Conservation (phyloP, 257 asterid genomes). For the Asclepias syriaca region DNA sequence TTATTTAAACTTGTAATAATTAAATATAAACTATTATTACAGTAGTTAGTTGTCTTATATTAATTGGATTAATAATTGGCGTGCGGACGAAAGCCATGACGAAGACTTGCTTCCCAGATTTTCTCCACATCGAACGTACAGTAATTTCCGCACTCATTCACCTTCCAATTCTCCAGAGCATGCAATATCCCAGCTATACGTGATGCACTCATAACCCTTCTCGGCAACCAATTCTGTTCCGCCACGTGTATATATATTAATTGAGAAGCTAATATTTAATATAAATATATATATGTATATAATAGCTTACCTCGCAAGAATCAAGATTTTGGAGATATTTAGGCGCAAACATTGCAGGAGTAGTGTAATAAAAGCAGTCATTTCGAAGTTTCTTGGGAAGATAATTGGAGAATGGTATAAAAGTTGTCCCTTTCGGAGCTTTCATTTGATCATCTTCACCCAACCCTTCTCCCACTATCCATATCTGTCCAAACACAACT, state of each 20-base stretch:
- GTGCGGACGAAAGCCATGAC: slow-evolving; percentile 31
- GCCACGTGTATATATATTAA: no score
- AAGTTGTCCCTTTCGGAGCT: slow-evolving; percentile 39
- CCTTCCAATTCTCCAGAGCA: slow-evolving; percentile 28
- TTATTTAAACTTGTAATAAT: no score
- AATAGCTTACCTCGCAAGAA: slow-evolving; percentile 43
- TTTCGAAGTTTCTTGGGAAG: slow-evolving; percentile 40
- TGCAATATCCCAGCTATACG: slow-evolving; percentile 36
- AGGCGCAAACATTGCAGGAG: slow-evolving; percentile 48
- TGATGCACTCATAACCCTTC: slow-evolving; percentile 39
- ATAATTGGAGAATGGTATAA: slow-evolving; percentile 40
- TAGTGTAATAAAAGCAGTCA: slow-evolving; percentile 37
- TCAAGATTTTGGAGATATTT: slow-evolving; percentile 41
- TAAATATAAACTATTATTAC: no score
- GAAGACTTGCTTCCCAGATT: slow-evolving; percentile 30
- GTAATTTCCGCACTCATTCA: slow-evolving; percentile 27
- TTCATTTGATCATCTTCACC: slow-evolving; percentile 35
- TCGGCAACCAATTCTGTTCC: slow-evolving; percentile 36
- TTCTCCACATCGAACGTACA: slow-evolving; percentile 20
- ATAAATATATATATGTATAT: no score
- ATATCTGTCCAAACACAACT: slow-evolving; percentile 19
- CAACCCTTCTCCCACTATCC: slow-evolving; percentile 48
- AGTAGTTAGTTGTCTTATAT: not conserved
- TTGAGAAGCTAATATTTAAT: no score
- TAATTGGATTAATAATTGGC: not conserved